phyloP scores from a whole-genome alignment of 768 basidiomycete species.

The Terana coerulea region DNA sequence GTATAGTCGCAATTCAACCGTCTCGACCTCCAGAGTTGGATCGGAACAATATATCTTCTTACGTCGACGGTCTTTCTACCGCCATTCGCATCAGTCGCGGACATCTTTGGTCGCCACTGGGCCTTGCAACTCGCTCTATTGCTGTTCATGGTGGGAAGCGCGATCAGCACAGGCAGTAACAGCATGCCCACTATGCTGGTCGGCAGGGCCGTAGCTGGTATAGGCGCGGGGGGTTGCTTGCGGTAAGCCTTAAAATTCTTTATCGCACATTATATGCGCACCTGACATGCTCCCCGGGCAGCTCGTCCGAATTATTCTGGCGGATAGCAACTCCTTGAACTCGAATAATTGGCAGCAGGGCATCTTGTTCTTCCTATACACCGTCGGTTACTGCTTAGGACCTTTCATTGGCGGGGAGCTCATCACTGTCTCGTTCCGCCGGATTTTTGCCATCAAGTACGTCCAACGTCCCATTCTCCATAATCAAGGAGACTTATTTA shows the following conservation, averaged over 20 bases:
- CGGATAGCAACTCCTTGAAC: conserved; percentile 40
- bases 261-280: neutral
- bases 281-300: conserved; percentile 7
- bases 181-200: conserved; percentile 44
- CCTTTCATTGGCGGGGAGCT: conserved; percentile 44
- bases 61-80: conserved; percentile 52
- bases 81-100: conserved; percentile 45
- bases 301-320: conserved; percentile 41
- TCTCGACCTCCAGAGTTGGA: conserved; percentile 38
- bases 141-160: conserved; percentile 44
- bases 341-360: conserved; percentile 40
- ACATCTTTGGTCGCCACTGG: conserved; percentile 47
- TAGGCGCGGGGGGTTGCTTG: conserved; percentile 43
- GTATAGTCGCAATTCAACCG: conserved; percentile 31
- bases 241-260: conserved; percentile 20
- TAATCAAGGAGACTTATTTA: neutral
- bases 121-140: conserved; percentile 42
- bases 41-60: conserved; percentile 48
- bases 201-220: conserved; percentile 46
- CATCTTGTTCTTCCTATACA: conserved; percentile 40
- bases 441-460: conserved; percentile 56
- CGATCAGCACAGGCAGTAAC: conserved; percentile 41
- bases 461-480: conserved; percentile 11
- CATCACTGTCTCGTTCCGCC: conserved; percentile 39
- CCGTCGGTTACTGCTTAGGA: conserved; percentile 39